Evolutionary conservation across 2,329 filamentous ascomycete species (phyloP).

Genomic region (Colletotrichum scovillei): DNA sequence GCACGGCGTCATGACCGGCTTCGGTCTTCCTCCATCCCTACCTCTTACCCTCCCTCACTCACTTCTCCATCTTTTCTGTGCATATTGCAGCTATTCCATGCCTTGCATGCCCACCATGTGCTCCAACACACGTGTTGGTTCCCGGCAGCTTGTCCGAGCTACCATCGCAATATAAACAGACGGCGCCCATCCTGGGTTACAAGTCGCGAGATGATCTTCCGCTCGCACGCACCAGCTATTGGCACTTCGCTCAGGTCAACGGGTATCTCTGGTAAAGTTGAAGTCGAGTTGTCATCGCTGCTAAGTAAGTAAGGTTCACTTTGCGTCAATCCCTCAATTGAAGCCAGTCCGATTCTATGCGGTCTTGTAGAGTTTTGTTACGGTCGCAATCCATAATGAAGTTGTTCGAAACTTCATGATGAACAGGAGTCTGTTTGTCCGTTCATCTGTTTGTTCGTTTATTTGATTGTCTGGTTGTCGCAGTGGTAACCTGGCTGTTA

Average conservation of each 20-base stretch:
- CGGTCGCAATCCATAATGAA: neutral
- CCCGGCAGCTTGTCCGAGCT: neutral
- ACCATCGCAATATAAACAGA: conserved; percentile 25
- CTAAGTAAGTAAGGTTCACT: conserved; percentile 10
- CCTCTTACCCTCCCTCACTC: neutral
- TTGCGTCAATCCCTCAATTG: neutral
- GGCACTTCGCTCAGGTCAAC: conserved; percentile 14
- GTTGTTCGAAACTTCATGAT: neutral
- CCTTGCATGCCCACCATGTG: conserved; percentile 6
- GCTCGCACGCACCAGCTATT: conserved; percentile 15
- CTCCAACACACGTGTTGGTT: conserved; percentile 4
- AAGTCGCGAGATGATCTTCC: neutral
- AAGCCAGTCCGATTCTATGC: neutral
- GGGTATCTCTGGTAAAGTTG: neutral
- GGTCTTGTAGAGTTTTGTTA: neutral
- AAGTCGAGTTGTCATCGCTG: conserved; percentile 7
- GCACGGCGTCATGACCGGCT: conserved; percentile 4
- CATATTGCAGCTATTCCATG: neutral
- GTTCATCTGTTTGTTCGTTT: neutral
- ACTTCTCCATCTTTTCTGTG: neutral
- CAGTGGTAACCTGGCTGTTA: neutral
- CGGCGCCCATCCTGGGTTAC: neutral
- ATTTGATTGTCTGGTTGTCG: no score
- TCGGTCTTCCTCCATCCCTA: conserved; percentile 6
- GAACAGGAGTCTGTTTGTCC: neutral